phyloP scores from a whole-genome alignment of 2,329 filamentous ascomycete genomes.

The Ilyonectria robusta region DNA sequence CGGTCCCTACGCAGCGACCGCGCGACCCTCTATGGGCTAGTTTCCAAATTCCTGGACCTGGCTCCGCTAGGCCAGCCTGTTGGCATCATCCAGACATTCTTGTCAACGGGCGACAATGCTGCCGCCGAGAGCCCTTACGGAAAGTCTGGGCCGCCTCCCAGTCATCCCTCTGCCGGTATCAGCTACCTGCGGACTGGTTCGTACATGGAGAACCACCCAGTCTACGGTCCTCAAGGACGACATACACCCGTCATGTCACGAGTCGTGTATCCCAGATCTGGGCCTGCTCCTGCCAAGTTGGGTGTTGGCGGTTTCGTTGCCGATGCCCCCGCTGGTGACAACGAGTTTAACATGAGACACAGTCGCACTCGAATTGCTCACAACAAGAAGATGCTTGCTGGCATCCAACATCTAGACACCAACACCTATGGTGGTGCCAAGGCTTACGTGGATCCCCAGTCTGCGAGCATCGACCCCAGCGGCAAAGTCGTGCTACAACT shows the following conservation, averaged over 20 bases:
- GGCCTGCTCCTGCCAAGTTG: constrained; percentile 57
- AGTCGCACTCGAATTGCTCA: constrained; percentile 32
- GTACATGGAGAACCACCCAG: constrained; percentile 71
- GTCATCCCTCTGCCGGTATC: constrained; percentile 74
- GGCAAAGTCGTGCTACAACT: constrained; percentile 65
- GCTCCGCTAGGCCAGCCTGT: constrained; percentile 62
- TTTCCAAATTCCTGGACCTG: constrained; percentile 74
- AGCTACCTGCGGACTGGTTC: constrained; percentile 71
- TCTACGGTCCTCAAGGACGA: constrained; percentile 71
- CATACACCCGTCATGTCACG: constrained; percentile 66
- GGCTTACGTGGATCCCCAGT: constrained; percentile 63
- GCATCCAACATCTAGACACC: constrained; percentile 62
- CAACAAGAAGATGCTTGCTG: constrained; percentile 49
- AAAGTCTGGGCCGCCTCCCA: constrained; percentile 68
- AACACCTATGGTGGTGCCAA: constrained; percentile 67
- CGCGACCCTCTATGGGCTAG: constrained; percentile 64
- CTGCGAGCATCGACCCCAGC: constrained; percentile 62
- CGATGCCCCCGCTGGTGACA: constrained; percentile 58
- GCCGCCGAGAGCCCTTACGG: constrained; percentile 61
- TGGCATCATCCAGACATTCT: constrained; percentile 46
- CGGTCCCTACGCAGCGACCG: constrained; percentile 67
- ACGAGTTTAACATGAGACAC: constrained; percentile 56
- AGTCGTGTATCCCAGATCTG: constrained; percentile 62
- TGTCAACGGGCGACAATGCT: constrained; percentile 43
- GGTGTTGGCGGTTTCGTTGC: constrained; percentile 70